Evolutionary conservation across 1,139 yeast species (phyloP).

Genomic region (Debaryomyces nepalensis): DNA sequence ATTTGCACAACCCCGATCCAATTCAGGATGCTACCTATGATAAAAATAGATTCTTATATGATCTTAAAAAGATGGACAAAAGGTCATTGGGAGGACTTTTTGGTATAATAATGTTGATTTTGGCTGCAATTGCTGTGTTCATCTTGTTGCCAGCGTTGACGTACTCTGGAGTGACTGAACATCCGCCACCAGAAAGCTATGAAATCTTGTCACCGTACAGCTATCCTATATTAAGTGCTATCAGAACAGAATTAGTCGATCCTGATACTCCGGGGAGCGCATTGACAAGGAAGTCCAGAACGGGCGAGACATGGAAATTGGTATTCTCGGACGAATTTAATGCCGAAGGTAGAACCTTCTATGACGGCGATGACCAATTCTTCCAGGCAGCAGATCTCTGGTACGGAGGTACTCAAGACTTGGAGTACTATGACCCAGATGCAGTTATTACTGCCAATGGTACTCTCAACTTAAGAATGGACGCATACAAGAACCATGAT

Average conservation of each 20-base stretch:
- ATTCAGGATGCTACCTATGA: constrained; percentile 82
- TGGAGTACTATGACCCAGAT: constrained; percentile 91
- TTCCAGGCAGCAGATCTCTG: constrained; percentile 77
- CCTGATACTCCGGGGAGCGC: constrained; percentile 76
- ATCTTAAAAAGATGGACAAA: constrained; percentile 62
- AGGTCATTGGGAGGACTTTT: constrained; percentile 60
- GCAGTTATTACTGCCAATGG: constrained; percentile 74
- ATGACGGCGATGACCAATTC: constrained; percentile 82
- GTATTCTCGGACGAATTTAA: constrained; percentile 86
- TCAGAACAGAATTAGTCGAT: constrained; percentile 67
- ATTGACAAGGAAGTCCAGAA: constrained; percentile 43
- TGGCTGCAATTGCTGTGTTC: constrained; percentile 67
- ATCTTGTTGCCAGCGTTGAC: constrained; percentile 76
- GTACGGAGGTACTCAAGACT: constrained; percentile 79
- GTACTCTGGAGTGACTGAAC: constrained; percentile 62
- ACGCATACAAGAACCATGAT: constrained; percentile 72
- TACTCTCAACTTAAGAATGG: constrained; percentile 64
- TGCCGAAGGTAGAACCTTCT: constrained; percentile 81
- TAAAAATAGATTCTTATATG: constrained; percentile 60
- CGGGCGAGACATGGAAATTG: constrained; percentile 67
- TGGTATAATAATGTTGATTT: constrained; percentile 60
- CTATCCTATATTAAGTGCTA: constrained; percentile 64
- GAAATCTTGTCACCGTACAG: constrained; percentile 58
- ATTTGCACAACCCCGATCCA: constrained; percentile 91
- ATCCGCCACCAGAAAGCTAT: constrained; percentile 33